Conservation (phyloP, 495 filamentous ascomycete species). For the Penicillium turbatum region DNA sequence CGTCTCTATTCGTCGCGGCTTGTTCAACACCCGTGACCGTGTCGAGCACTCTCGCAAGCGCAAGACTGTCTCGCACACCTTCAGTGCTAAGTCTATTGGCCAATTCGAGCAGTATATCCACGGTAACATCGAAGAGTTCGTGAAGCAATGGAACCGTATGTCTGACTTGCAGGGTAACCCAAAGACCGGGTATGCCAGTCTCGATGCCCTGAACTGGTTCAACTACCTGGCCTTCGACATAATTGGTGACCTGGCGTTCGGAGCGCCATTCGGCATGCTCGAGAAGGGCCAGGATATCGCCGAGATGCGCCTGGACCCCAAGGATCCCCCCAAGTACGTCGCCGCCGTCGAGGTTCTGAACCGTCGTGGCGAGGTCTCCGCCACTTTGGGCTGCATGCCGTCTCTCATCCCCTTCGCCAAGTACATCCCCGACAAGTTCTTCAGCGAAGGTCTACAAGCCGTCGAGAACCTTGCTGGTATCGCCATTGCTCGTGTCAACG, state of each 20-base stretch:
- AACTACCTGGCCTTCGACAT: conserved; percentile 94
- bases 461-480: conserved; percentile 54
- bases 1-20: conserved; percentile 76
- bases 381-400: conserved; percentile 46
- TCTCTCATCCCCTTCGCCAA: conserved; percentile 47
- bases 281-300: conserved; percentile 53
- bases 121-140: conserved; percentile 70
- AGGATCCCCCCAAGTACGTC: conserved; percentile 42
- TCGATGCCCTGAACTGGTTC: conserved; percentile 88
- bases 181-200: conserved; percentile 49
- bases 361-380: conserved; percentile 52
- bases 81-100: conserved; percentile 72
- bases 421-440: conserved; percentile 51
- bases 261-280: conserved; percentile 53
- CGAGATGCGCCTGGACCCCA: conserved; percentile 51
- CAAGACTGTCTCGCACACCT: conserved; percentile 84
- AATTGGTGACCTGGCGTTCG: conserved; percentile 63
- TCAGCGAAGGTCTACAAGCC: conserved; percentile 45
- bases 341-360: conserved; percentile 53
- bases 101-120: conserved; percentile 92
- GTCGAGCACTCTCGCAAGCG: conserved; percentile 83
- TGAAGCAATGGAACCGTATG: conserved; percentile 65
- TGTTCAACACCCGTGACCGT: conserved; percentile 88
- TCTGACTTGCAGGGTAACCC: conserved; percentile 41
- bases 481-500: conserved; percentile 74